Evolutionary conservation across 192 early-diverging fungal genomes (phyloP).

Genomic region (Glomus cerebriforme): DNA sequence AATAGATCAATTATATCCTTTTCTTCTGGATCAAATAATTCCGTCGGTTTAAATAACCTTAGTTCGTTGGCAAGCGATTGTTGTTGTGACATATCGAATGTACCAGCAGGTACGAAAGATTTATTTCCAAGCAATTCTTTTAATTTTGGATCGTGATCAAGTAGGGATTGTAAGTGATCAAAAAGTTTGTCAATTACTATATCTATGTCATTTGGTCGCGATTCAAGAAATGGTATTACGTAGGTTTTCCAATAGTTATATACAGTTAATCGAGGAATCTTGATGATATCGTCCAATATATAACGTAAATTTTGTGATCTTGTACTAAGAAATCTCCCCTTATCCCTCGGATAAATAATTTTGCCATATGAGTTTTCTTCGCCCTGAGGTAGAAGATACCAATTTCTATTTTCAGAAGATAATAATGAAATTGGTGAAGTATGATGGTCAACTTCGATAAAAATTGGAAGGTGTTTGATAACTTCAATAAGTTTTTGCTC

Average conservation of each 20-base stretch:
- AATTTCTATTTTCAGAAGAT: not conserved
- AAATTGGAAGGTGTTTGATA: not conserved
- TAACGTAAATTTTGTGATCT: not conserved
- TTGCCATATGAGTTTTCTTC: not conserved
- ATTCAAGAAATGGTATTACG: not conserved
- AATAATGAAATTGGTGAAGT: not conserved
- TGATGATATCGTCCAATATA: not conserved
- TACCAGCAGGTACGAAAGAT: not conserved
- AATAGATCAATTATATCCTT: not conserved
- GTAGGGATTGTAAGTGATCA: not conserved
- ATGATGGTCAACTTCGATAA: not conserved
- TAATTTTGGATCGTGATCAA: not conserved
- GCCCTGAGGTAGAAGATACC: not conserved
- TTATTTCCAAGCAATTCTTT: not conserved
- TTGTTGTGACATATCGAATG: not conserved
- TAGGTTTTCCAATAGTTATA: not conserved
- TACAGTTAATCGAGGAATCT: not conserved
- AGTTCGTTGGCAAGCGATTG: not conserved
- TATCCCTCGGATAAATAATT: not conserved
- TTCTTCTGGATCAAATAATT: not conserved
- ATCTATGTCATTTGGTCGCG: not conserved
- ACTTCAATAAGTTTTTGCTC: not conserved
- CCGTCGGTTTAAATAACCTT: not conserved
- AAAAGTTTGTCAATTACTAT: slow-evolving; percentile 1
- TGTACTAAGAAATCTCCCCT: not conserved